These are phyloP conservation scores for Cyclaneusma minus DNA, from an alignment of 2,329 filamentous ascomycete genomes.

Conservation along the genomic window DNA sequence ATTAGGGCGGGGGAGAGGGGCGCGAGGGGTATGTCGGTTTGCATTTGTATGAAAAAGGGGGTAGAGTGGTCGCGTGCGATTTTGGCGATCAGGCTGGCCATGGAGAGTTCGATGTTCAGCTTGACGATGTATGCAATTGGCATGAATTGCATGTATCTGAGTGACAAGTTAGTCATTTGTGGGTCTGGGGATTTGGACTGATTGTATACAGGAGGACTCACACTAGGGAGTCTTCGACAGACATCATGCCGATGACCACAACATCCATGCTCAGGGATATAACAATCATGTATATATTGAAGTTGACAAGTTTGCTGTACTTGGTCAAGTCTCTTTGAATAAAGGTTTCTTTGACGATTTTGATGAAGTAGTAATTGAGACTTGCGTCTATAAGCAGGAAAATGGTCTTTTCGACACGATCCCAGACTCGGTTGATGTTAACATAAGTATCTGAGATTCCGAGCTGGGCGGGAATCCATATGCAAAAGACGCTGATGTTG, in stretches of 20 bases:
- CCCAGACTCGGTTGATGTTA: conserved; percentile 33
- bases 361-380: conserved; percentile 37
- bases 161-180: conserved; percentile 2
- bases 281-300: conserved; percentile 24
- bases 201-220: conserved; percentile 12
- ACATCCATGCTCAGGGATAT: conserved; percentile 25
- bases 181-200: conserved; percentile 1
- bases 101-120: conserved; percentile 28
- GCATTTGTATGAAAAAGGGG: too few relatives aligned
- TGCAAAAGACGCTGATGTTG: conserved; percentile 35
- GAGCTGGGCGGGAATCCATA: conserved; percentile 36
- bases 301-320: conserved; percentile 22
- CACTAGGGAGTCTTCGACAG: conserved; percentile 20
- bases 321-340: conserved; percentile 23
- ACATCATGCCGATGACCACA: conserved; percentile 23
- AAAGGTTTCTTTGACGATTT: conserved; percentile 21
- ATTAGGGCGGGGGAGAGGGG: too few relatives aligned
- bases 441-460: conserved; percentile 25
- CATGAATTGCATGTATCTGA: conserved; percentile 23
- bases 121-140: conserved; percentile 26
- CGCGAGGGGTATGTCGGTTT: too few relatives aligned
- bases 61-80: too few relatives aligned
- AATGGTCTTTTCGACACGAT: conserved; percentile 33
- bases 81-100: conserved; percentile 23
- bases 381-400: conserved; percentile 32